These are phyloP conservation scores for Closterium sp. DNA, from an alignment of 139 green algal genomes.

Conservation along the genomic window DNA sequence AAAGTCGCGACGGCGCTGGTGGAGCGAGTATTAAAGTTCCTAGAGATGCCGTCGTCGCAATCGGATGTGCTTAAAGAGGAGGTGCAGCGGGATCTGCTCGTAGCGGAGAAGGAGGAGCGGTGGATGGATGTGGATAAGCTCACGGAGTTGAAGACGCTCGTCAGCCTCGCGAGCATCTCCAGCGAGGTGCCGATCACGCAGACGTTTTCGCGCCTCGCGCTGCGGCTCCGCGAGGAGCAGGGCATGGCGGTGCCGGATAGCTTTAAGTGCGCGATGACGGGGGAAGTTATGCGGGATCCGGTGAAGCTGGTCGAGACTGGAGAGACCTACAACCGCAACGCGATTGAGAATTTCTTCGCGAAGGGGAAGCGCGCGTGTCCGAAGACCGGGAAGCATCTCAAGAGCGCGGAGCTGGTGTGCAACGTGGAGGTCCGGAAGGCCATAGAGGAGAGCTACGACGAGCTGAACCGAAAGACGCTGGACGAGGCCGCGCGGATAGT, in stretches of 20 bases:
- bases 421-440: slow-evolving; percentile 16
- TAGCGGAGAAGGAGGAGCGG: slow-evolving; percentile 17
- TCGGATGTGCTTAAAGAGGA: slow-evolving; percentile 25
- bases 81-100: slow-evolving; percentile 25
- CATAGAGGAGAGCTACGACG: slow-evolving; percentile 30
- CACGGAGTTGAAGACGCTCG: slow-evolving; percentile 17
- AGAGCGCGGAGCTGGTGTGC: slow-evolving; percentile 13
- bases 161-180: slow-evolving; percentile 2
- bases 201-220: slow-evolving; percentile 12
- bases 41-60: neutral
- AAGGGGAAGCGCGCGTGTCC: slow-evolving; percentile 33
- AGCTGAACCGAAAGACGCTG: slow-evolving; percentile 16
- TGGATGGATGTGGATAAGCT: slow-evolving; percentile 20
- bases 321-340: slow-evolving; percentile 47
- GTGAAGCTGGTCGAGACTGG: slow-evolving; percentile 52
- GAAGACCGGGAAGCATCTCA: slow-evolving; percentile 11
- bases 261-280: slow-evolving; percentile 48
- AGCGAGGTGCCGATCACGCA: slow-evolving; percentile 8
- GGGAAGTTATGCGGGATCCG: slow-evolving; percentile 53
- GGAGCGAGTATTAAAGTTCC: neutral
- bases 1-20: slow-evolving; percentile 4
- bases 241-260: neutral
- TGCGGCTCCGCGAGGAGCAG: slow-evolving; percentile 4
- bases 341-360: slow-evolving; percentile 46
- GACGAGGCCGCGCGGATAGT: neutral